Percentiles rank a stretch among this genome's conserved stretches.
These are phyloP conservation scores for Sporothrix euskadiensis DNA, from an alignment of 2,329 filamentous ascomycete species.

Conservation along the genomic window DNA sequence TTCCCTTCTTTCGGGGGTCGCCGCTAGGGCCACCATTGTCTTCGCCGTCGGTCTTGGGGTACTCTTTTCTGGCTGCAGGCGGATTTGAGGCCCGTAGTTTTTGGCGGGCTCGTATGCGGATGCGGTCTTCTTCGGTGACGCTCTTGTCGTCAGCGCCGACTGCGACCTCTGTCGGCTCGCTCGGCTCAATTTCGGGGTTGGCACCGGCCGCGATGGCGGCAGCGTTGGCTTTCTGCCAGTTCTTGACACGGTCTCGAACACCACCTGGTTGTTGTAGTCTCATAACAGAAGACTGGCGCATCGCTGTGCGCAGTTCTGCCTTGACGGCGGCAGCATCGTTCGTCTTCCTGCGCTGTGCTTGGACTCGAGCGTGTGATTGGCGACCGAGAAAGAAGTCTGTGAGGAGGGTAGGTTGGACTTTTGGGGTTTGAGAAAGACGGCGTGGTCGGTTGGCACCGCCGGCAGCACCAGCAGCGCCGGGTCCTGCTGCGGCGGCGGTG, in stretches of 20 bases:
- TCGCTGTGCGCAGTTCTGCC: constrained; percentile 54
- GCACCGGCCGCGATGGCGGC: constrained; percentile 60
- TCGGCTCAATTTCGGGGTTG: constrained; percentile 54
- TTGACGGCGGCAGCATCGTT: constrained; percentile 57
- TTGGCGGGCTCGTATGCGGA: constrained; percentile 57
- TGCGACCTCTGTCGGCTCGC: constrained; percentile 62
- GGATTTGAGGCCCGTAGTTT: constrained; percentile 31
- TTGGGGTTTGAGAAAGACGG: constrained; percentile 44
- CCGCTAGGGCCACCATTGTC: constrained; percentile 34
- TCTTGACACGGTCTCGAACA: constrained; percentile 76
- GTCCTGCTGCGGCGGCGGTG: neutral
- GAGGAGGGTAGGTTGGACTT: constrained; percentile 53
- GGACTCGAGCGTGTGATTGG: constrained; percentile 56
- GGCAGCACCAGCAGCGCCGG: constrained; percentile 38
- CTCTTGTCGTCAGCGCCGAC: constrained; percentile 61
- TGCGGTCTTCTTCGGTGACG: constrained; percentile 61
- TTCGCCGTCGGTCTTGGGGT: constrained; percentile 34
- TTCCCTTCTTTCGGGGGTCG: constrained; percentile 23
- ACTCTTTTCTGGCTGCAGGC: neutral
- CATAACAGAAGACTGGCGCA: constrained; percentile 59
- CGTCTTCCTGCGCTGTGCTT: constrained; percentile 56
- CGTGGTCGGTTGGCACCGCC: constrained; percentile 31
- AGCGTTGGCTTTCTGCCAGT: constrained; percentile 81
- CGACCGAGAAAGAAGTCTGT: constrained; percentile 60
- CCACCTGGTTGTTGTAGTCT: constrained; percentile 63